Conservation (phyloP, 192 early-diverging fungal species). For the Pilobolus umbonatus region DNA sequence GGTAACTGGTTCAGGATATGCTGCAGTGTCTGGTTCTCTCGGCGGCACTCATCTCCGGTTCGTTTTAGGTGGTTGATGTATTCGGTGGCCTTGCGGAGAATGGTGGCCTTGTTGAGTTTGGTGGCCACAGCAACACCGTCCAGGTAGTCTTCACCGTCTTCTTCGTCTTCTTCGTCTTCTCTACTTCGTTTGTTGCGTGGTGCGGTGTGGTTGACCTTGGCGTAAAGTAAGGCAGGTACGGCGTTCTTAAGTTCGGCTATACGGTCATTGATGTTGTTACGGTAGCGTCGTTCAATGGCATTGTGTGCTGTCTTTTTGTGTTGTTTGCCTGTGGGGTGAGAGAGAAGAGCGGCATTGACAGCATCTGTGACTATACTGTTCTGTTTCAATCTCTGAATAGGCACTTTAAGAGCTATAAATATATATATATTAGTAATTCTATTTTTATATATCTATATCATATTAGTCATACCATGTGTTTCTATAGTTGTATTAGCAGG, state of each 20-base stretch:
- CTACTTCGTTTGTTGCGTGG: background rate
- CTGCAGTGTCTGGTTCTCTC: constrained; percentile 42
- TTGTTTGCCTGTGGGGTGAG: constrained; percentile 40
- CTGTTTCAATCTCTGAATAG: constrained; percentile 45
- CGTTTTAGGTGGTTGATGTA: constrained; percentile 69
- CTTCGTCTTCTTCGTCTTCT: constrained; percentile 48
- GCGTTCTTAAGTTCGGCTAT: constrained; percentile 82
- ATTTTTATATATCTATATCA: constrained; percentile 11
- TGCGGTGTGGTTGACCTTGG: constrained; percentile 35
- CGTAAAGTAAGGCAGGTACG: constrained; percentile 75
- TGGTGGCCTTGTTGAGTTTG: constrained; percentile 92
- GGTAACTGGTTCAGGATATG: constrained; percentile 41
- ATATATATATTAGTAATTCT: background rate
- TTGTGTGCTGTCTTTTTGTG: constrained; percentile 92
- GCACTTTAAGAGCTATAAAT: constrained; percentile 37
- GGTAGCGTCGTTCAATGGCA: constrained; percentile 89
- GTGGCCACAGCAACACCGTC: constrained; percentile 84
- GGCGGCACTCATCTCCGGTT: constrained; percentile 34
- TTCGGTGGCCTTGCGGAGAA: constrained; percentile 86
- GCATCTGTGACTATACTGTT: constrained; percentile 17
- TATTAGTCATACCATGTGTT: constrained; percentile 5
- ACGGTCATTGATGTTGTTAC: constrained; percentile 96
- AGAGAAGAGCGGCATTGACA: constrained; percentile 24
- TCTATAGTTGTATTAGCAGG: background rate
- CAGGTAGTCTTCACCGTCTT: constrained; percentile 53